Conservation (phyloP, 2,329 filamentous ascomycete genomes). For the Ophiostoma novo-ulmi region DNA sequence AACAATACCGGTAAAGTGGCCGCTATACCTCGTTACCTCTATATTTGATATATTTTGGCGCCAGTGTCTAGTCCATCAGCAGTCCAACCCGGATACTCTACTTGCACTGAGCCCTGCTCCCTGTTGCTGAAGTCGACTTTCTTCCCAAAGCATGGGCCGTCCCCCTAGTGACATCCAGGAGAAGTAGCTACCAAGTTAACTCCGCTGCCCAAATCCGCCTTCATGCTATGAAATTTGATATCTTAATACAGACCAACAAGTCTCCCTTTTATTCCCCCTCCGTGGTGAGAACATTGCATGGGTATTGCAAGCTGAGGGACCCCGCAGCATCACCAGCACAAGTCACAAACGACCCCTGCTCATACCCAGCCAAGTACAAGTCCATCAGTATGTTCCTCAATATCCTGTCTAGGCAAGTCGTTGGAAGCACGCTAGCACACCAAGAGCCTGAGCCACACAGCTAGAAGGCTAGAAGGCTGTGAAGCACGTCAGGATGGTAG, state of each 20-base stretch:
- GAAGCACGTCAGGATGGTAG: not conserved
- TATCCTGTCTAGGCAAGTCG: constrained; percentile 18
- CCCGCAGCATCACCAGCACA: constrained; percentile 25
- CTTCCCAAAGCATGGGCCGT: not conserved
- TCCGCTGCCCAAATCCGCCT: constrained; percentile 24
- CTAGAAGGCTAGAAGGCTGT: not conserved
- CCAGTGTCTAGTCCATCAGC: not conserved
- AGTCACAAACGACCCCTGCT: constrained; percentile 23
- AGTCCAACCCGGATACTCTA: not conserved
- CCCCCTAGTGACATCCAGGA: not conserved
- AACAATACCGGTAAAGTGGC: constrained; percentile 33
- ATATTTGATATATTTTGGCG: not conserved
- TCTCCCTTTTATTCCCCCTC: not conserved
- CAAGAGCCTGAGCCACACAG: not conserved
- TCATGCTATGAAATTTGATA: constrained; percentile 20
- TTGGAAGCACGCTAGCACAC: constrained; percentile 13
- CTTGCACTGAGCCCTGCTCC: not conserved
- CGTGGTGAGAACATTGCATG: not conserved
- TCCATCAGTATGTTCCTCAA: constrained; percentile 1
- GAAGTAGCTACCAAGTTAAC: constrained; percentile 19
- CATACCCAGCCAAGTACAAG: not conserved
- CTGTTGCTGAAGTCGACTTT: not conserved
- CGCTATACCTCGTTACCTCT: constrained; percentile 24
- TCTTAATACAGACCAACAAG: not conserved
- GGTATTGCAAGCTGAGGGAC: not conserved